Percentiles rank a stretch among this genome's conserved stretches.
These are phyloP conservation scores for Teratosphaeria nubilosa DNA, from an alignment of 2,329 filamentous ascomycete species.

Conservation along the genomic window DNA sequence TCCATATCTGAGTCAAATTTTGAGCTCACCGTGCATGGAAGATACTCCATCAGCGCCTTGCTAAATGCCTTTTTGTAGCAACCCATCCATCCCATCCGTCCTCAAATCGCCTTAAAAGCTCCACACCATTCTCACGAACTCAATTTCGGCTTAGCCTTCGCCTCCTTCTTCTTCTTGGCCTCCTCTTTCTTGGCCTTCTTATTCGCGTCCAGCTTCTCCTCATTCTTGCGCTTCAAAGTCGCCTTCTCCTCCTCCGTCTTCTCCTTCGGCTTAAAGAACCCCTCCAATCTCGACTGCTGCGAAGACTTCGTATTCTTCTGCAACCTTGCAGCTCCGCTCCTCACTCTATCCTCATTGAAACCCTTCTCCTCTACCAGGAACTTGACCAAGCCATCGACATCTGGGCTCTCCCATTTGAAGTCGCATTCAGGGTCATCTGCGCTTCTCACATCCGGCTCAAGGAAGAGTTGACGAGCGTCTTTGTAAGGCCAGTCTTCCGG, in stretches of 20 bases:
- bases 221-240: constrained; percentile 80
- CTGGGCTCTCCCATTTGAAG: constrained; percentile 95
- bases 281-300: constrained; percentile 84
- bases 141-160: constrained; percentile 66
- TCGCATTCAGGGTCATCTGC: constrained; percentile 83
- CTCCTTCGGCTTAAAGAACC: constrained; percentile 90
- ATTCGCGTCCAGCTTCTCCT: constrained; percentile 81
- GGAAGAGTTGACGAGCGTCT: constrained; percentile 85
- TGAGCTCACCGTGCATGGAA: not conserved
- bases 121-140: constrained; percentile 12
- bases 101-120: not conserved
- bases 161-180: constrained; percentile 88
- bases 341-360: constrained; percentile 90
- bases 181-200: constrained; percentile 94
- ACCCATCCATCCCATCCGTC: not conserved
- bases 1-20: too few species aligned
- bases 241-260: constrained; percentile 82
- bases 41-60: not conserved
- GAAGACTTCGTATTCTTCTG: constrained; percentile 84
- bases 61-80: not conserved
- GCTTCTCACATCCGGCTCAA: constrained; percentile 74
- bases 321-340: constrained; percentile 64
- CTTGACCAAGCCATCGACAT: constrained; percentile 78
- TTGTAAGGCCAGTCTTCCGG: constrained; percentile 96
- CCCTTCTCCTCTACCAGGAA: constrained; percentile 91